These are phyloP conservation scores for Polychaeton citri DNA, from an alignment of 2,329 filamentous ascomycete genomes.

Conservation along the genomic window DNA sequence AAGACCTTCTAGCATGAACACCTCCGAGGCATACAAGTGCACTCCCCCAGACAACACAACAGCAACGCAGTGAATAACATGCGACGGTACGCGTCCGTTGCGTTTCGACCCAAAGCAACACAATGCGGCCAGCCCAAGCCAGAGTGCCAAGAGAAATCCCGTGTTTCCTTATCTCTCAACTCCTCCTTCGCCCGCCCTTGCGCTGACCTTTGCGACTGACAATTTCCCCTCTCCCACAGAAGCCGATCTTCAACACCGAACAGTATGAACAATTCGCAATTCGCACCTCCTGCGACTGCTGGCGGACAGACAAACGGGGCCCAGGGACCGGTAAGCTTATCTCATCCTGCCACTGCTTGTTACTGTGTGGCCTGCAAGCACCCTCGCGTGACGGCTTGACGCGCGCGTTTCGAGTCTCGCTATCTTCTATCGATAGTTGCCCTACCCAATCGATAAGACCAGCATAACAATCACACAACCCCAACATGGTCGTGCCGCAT, in stretches of 20 bases:
- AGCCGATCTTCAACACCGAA: conserved; percentile 14
- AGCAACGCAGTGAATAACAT: conserved; percentile 4
- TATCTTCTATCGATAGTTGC: conserved; percentile 9
- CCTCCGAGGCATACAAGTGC: not conserved
- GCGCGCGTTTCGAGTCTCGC: conserved; percentile 13
- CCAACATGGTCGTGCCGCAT: too few species aligned
- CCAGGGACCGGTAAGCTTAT: conserved; percentile 38
- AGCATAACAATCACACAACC: not conserved
- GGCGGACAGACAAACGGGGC: conserved; percentile 44
- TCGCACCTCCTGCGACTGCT: conserved; percentile 51
- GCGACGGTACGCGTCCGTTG: too few species aligned
- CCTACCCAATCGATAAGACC: conserved; percentile 2
- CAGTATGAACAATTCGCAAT: conserved; percentile 46
- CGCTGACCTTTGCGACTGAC: not conserved
- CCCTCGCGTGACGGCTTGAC: conserved; percentile 1
- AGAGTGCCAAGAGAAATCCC: too few species aligned
- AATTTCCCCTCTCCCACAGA: conserved; percentile 7
- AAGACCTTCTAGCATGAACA: not conserved
- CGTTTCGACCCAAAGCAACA: too few species aligned
- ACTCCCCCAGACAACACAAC: not conserved
- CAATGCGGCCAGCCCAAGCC: not conserved
- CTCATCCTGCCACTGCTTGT: too few species aligned
- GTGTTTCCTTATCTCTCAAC: conserved; percentile 17
- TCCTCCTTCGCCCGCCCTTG: conserved; percentile 7
- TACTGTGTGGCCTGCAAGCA: conserved; percentile 1